Evolutionary conservation across 129 eudicot species (phyloP), one percentile per base, ranked within the genome.

Genomic region (Erigeron canadensis): DNA sequence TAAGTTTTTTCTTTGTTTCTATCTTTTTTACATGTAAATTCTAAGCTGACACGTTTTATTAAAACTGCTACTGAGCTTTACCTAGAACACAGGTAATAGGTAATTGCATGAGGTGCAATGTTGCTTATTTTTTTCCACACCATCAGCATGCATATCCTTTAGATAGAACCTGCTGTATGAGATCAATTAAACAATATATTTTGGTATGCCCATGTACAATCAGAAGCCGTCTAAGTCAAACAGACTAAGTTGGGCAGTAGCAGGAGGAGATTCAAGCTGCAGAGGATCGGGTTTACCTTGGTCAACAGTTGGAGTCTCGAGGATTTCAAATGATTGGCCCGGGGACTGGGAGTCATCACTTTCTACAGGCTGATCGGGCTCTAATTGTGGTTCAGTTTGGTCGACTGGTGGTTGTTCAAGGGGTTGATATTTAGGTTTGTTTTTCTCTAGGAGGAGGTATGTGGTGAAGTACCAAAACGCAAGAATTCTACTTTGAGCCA

Each of bases 101-200:
- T 19, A 8, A 65, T 28, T 61, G 77, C 79, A 75, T 76, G 83
- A 62, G 63, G 72, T 66, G 75, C 81, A 72, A 28, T 72, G 65
- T 60, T 71, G 67, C 81, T 77, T 81, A 75, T 73, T 83, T 72
- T 83, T 84, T 81, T n/a, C n/a, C 68, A 82, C 81, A 69, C 74
- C 82, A 60, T 78, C 67, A 74, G 64, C 64, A 75, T 55, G 73
- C 80, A 44, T 70, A 65, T 65, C 46, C 85, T 82, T 79, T 81
- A 77, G 55, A 75, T 76, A 83, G 69, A 70, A 77, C 98, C 98
- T 93, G 98, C 98, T 93, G 98, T 93, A 93, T 70, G 80, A 82
- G 85, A 85, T 77, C 82, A 89, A 93, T 77, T 64, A 83, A 69
- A 78, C 89, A 78, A 86, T 77, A 80, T 42, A 70, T 83, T 77